A percentile compares a stretch with the other conserved stretches of the same genome.
Evolutionary conservation across 2,329 filamentous ascomycete species (phyloP).

Genomic region (Epichloe brachyelytri): DNA sequence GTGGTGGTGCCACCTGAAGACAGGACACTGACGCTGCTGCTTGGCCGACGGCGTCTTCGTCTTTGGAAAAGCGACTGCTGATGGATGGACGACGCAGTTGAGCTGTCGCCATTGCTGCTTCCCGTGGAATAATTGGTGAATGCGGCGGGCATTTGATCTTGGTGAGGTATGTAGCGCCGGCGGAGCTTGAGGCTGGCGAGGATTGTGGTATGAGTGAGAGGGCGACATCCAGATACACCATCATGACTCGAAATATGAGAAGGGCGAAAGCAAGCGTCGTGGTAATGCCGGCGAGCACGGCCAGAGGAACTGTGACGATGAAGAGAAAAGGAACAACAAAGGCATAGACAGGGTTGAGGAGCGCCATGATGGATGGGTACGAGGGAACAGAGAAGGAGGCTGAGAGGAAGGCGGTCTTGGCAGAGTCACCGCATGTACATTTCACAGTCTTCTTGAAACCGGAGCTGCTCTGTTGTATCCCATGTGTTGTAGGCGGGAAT

Average conservation of each 20-base stretch:
- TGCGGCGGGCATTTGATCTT: slow-evolving; percentile 4
- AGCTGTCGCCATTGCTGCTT: slow-evolving; percentile 10
- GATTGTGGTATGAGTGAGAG: slow-evolving; percentile 44
- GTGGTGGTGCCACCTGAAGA: slow-evolving; percentile 20
- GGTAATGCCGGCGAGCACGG: slow-evolving; percentile 50
- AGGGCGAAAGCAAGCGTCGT: slow-evolving; percentile 48
- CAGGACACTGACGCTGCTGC: slow-evolving; percentile 19
- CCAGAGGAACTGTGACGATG: slow-evolving; percentile 48
- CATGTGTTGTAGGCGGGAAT: neutral
- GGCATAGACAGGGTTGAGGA: slow-evolving; percentile 41
- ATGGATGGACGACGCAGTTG: slow-evolving; percentile 4
- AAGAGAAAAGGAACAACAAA: slow-evolving; percentile 50
- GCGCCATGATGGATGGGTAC: slow-evolving; percentile 28
- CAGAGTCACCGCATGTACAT: neutral
- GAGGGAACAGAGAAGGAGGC: too few relatives aligned
- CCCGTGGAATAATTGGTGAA: slow-evolving; percentile 9
- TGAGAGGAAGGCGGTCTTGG: neutral
- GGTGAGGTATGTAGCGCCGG: slow-evolving; percentile 9
- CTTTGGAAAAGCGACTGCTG: slow-evolving; percentile 8
- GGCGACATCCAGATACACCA: slow-evolving; percentile 52
- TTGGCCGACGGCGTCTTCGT: slow-evolving; percentile 21
- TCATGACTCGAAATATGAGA: slow-evolving; percentile 44
- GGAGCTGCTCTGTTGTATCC: neutral
- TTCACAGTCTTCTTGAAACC: neutral
- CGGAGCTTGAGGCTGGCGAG: slow-evolving; percentile 29